phyloP scores from a whole-genome alignment of 2,329 filamentous ascomycete genomes.

The Lizonia empirigonia region DNA sequence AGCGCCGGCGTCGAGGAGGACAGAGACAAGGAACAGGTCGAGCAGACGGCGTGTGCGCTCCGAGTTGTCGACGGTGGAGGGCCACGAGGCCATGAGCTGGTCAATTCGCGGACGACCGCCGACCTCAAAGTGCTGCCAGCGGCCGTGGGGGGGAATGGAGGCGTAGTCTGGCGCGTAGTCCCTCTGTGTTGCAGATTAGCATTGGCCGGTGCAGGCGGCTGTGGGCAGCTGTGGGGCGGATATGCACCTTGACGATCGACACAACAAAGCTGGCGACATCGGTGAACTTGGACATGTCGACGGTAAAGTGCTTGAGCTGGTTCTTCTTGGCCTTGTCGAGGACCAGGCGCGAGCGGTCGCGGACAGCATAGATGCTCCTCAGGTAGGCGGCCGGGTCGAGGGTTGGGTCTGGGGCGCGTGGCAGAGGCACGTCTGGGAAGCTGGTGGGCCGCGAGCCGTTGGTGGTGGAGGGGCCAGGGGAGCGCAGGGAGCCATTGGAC shows the following conservation, averaged over 20 bases:
- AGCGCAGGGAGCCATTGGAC: conserved; percentile 58
- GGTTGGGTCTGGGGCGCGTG: conserved; percentile 83
- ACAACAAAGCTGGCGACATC: conserved; percentile 87
- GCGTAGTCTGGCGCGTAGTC: conserved; percentile 72
- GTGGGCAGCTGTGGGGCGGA: no score
- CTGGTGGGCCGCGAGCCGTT: conserved; percentile 49
- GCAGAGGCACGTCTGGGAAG: conserved; percentile 78
- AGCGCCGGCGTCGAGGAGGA: conserved; percentile 84
- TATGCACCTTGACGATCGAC: conserved; percentile 87
- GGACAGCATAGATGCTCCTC: conserved; percentile 84
- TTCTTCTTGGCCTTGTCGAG: conserved; percentile 78
- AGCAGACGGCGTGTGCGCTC: conserved; percentile 77
- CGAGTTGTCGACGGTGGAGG: conserved; percentile 69
- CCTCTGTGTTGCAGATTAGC: conserved; percentile 54
- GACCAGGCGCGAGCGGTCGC: conserved; percentile 76
- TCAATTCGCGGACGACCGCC: conserved; percentile 76
- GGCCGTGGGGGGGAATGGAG: conserved; percentile 82
- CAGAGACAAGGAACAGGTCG: conserved; percentile 79
- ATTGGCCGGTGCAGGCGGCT: neutral
- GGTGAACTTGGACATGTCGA: conserved; percentile 82
- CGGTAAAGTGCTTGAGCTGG: conserved; percentile 82
- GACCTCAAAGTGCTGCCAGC: conserved; percentile 67
- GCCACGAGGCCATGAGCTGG: conserved; percentile 72
- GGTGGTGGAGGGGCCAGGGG: conserved; percentile 52
- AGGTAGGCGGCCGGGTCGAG: conserved; percentile 90